Evolutionary conservation across 192 early-diverging fungal species (phyloP).

Genomic region (Coemansia sp.): DNA sequence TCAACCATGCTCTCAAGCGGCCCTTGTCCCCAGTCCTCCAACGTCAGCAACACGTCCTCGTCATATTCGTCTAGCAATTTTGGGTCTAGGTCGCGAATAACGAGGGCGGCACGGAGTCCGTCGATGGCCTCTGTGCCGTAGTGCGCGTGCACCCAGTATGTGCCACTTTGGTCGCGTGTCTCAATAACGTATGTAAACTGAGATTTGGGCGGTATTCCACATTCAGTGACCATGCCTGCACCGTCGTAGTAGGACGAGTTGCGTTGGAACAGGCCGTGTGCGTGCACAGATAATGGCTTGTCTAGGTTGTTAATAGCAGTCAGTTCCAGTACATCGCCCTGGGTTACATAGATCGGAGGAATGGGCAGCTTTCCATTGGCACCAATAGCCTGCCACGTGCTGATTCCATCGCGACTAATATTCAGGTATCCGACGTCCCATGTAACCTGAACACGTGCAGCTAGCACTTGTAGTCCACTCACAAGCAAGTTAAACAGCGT

Average conservation of each 20-base stretch:
- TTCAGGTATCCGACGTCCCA: conserved; percentile 64
- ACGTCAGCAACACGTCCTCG: conserved; percentile 57
- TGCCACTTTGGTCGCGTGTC: conserved; percentile 56
- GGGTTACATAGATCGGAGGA: conserved; percentile 3
- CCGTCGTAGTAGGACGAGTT: conserved; percentile 67
- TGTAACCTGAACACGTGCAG: conserved; percentile 19
- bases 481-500: neutral
- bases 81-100: conserved; percentile 55
- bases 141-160: conserved; percentile 80
- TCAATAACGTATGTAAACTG: conserved; percentile 65
- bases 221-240: conserved; percentile 62
- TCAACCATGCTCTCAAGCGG: conserved; percentile 11
- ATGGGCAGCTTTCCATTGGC: conserved; percentile 63
- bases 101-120: conserved; percentile 66
- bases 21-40: conserved; percentile 63
- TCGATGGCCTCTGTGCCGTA: conserved; percentile 67
- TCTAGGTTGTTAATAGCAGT: conserved; percentile 50
- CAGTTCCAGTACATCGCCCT: conserved; percentile 31
- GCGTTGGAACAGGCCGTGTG: conserved; percentile 76
- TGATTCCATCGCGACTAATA: conserved; percentile 61
- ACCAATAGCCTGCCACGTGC: conserved; percentile 57
- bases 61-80: conserved; percentile 52
- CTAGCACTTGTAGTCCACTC: neutral
- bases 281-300: conserved; percentile 61
- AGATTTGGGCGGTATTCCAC: conserved; percentile 65